Evolutionary conservation across 176 grass and related monocot genomes (phyloP).

Genomic region (Tuctoria greenei): DNA sequence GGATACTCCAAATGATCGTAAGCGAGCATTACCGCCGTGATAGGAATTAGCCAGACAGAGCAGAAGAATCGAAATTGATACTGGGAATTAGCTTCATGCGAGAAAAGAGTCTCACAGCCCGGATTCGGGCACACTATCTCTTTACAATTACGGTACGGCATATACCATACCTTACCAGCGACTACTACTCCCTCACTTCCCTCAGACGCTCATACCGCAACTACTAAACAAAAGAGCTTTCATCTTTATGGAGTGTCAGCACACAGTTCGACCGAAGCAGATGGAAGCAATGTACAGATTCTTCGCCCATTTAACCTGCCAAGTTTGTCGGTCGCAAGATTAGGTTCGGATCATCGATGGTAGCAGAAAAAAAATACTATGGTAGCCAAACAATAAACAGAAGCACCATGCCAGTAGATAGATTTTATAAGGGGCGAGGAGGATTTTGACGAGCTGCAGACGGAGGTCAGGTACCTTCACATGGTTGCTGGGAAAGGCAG

Average conservation of each 20-base stretch:
- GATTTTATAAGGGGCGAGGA: neutral
- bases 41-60: neutral
- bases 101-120: constrained; percentile 31
- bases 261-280: constrained; percentile 82
- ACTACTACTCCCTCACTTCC: constrained; percentile 30
- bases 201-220: neutral
- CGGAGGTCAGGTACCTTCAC: constrained; percentile 93
- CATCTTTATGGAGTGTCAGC: constrained; percentile 34
- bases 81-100: constrained; percentile 32
- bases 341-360: constrained; percentile 16
- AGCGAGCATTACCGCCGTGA: too few relatives aligned
- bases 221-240: neutral
- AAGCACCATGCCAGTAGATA: neutral
- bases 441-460: neutral
- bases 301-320: constrained; percentile 83
- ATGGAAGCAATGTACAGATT: constrained; percentile 85
- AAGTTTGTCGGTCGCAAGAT: neutral
- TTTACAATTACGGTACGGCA: constrained; percentile 40
- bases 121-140: constrained; percentile 22
- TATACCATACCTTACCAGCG: constrained; percentile 6
- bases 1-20: too few relatives aligned
- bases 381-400: too few relatives aligned
- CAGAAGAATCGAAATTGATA: neutral
- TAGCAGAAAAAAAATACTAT: neutral
- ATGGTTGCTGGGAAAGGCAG: constrained; percentile 83